Base-by-base conservation (phyloP, 176 grass and related monocot genomes). In the Oropetium thomaeum region DNA sequence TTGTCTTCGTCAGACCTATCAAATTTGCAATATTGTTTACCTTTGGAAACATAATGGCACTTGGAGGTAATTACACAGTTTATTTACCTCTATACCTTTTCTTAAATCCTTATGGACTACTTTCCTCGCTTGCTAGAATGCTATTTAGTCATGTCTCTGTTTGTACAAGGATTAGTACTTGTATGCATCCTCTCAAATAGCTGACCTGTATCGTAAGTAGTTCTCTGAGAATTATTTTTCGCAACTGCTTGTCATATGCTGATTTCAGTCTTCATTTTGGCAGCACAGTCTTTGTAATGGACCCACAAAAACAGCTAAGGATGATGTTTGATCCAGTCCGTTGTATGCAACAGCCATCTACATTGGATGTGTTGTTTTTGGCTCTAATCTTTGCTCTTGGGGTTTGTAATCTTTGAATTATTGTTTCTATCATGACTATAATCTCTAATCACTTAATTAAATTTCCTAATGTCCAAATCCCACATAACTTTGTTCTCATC, bases 251-350 rank as follows among this genome's bases (percentile, higher is more conserved):
- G 7, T 13, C 65, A 58, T 84, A 66, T 84, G n/a, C 79, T 88
- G 68, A 70, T 59, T 85, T 90, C 33, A 71, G 65, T 61, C 53
- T 81, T 88, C 69, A 34, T 83, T 60, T 54, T 90, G 88, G 79
- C 91, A 98, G 89, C 84, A 94, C 96, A 90, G 83, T 82, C 57
- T 94, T 98, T 41, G 64, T 98, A 81, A 84, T 94, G 61, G 96
- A 87, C n/a, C 84, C 84, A 49, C 60, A 53, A 65, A 81, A 86
- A 83, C 89, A 94, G 58, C 33, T 91, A 37, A 88, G 81, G 71
- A 88, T 99, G 96, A 95, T 99, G 96, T 79, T 99, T 90, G 89
- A 92, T 78, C 84, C 80, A 74, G 90, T 93, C 72, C 83, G 86
- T 60, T 93, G n/a, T 83, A 85, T 78, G 88, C 86, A 65, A 91